These are phyloP conservation scores for Picocystis sp. DNA, from an alignment of 163 green algal species.

Conservation along the genomic window DNA sequence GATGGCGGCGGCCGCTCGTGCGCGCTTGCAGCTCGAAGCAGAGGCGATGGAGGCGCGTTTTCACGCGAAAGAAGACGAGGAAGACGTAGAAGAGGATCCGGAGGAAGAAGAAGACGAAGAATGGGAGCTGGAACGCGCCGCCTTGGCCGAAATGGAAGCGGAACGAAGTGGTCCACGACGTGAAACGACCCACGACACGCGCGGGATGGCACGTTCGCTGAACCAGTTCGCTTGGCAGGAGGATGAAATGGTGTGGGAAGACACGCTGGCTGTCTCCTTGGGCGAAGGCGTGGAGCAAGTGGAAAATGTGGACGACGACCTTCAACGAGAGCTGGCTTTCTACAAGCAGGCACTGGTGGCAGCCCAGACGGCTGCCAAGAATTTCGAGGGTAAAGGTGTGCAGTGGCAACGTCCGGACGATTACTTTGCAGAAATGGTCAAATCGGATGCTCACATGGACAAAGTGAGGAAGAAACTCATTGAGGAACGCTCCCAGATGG, in stretches of 20 bases:
- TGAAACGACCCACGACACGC: too few relatives aligned
- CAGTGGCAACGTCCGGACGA: conserved; percentile 68
- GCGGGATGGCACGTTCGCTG: too few relatives aligned
- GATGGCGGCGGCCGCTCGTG: too few relatives aligned
- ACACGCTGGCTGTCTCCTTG: conserved; percentile 1
- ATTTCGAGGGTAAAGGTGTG: conserved; percentile 44
- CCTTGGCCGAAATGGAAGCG: too few relatives aligned
- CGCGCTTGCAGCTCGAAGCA: too few relatives aligned
- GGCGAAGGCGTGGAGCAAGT: conserved; percentile 13
- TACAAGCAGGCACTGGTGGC: conserved; percentile 80
- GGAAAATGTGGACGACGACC: conserved; percentile 74
- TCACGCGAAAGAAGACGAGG: too few relatives aligned
- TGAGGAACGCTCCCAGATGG: conserved; percentile 18
- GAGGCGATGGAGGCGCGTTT: too few relatives aligned
- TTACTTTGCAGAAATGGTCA: conserved; percentile 98
- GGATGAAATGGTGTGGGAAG: neutral
- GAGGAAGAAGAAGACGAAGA: too few relatives aligned
- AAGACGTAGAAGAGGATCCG: too few relatives aligned
- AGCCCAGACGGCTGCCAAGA: conserved; percentile 45
- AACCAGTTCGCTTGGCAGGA: neutral
- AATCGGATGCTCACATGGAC: conserved; percentile 92
- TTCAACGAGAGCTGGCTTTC: conserved; percentile 78
- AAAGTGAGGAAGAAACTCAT: conserved; percentile 52
- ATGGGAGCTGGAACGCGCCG: too few relatives aligned
- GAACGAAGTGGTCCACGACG: too few relatives aligned